phyloP scores from a whole-genome alignment of 345 rosid genomes.

The Camelina neglecta region DNA sequence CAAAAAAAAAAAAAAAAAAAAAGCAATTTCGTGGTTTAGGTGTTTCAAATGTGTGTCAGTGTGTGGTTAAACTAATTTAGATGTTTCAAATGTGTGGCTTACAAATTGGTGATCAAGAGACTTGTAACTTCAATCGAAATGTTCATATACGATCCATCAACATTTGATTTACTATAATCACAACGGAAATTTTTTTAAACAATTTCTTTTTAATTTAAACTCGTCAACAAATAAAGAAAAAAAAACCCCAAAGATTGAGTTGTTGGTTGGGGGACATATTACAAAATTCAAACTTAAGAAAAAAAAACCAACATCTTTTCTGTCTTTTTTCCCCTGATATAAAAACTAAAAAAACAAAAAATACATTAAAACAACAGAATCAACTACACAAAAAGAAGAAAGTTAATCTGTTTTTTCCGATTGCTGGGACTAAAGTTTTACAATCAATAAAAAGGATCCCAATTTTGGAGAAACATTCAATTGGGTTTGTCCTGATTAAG shows the following conservation, averaged over 20 bases:
- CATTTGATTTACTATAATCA: not conserved
- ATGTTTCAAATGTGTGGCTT: not conserved
- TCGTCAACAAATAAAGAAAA: not conserved
- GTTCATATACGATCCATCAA: not conserved
- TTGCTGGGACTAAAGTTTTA: slow-evolving; percentile 24
- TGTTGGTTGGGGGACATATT: slow-evolving; percentile 3
- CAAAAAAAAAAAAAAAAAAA: not conserved
- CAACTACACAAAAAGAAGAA: slow-evolving; percentile 31
- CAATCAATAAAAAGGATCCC: slow-evolving; percentile 39
- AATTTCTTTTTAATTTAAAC: not conserved
- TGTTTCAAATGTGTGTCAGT: no score
- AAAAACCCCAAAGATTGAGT: not conserved
- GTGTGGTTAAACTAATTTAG: not conserved
- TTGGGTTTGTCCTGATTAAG: slow-evolving; percentile 29
- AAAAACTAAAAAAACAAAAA: not conserved
- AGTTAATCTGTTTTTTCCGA: slow-evolving; percentile 17
- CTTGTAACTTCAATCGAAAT: not conserved
- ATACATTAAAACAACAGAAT: slow-evolving; percentile 35
- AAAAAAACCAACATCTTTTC: slow-evolving; percentile 4
- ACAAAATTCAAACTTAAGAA: slow-evolving; percentile 22
- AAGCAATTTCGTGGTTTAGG: no score
- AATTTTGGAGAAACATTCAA: slow-evolving; percentile 27
- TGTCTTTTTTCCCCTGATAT: not conserved
- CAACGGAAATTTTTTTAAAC: not conserved
- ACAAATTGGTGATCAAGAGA: not conserved